Conservation (phyloP, 805 yeast species). For the Wickerhamomyces kurtzmanii region DNA sequence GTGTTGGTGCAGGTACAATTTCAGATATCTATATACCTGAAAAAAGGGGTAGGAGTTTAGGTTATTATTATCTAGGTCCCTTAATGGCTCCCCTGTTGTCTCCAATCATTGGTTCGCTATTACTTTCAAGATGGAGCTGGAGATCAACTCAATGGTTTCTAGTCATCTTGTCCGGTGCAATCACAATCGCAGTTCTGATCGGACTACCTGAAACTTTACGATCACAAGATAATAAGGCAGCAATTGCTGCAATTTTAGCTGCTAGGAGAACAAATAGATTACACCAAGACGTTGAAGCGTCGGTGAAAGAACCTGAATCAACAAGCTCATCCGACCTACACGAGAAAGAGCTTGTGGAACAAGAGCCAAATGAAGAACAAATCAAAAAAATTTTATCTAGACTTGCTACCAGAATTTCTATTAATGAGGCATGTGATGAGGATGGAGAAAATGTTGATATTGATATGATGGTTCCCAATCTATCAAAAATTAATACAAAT, state of each 20-base stretch:
- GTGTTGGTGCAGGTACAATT: conserved; percentile 85
- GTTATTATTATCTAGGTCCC: conserved; percentile 73
- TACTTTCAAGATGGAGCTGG: conserved; percentile 72
- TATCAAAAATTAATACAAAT: conserved; percentile 12
- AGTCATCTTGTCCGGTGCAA: conserved; percentile 54
- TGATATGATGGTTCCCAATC: conserved; percentile 14
- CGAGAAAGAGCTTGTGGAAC: conserved; percentile 1
- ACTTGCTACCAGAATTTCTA: conserved; percentile 10
- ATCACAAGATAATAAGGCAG: conserved; percentile 38
- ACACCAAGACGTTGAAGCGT: conserved; percentile 2
- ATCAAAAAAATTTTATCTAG: conserved; percentile 12
- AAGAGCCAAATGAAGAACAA: conserved; percentile 4
- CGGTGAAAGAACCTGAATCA: conserved; percentile 1
- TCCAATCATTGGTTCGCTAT: conserved; percentile 74
- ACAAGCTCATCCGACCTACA: not conserved
- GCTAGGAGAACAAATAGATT: conserved; percentile 19
- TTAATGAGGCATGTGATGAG: conserved; percentile 8
- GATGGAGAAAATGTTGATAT: conserved; percentile 11
- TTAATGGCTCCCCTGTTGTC: conserved; percentile 71
- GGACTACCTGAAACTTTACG: conserved; percentile 72
- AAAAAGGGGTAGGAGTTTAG: conserved; percentile 72
- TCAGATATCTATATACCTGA: conserved; percentile 60
- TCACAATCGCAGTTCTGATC: conserved; percentile 37
- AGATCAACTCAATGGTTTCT: conserved; percentile 83
- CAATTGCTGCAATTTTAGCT: conserved; percentile 34